Evolutionary conservation across 768 basidiomycete genomes (phyloP).

Genomic region (Tylopilus cervinicoccineus): DNA sequence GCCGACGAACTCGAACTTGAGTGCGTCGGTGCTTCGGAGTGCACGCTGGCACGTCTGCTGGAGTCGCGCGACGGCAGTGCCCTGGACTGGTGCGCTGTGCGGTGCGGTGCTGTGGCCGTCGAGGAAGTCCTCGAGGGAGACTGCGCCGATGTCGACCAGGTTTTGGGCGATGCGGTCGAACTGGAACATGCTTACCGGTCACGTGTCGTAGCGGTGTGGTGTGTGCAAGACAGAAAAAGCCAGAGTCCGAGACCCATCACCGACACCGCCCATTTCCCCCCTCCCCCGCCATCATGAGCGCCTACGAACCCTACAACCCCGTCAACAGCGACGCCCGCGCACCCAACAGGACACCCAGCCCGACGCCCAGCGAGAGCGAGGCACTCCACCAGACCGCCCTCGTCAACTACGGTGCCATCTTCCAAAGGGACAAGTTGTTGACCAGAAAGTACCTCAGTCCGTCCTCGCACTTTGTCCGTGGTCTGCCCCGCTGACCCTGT

Average conservation of each 20-base stretch:
- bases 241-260: too few relatives aligned
- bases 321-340: slow-evolving; percentile 13
- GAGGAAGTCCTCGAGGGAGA: slow-evolving; percentile 28
- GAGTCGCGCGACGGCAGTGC: slow-evolving; percentile 32
- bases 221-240: too few relatives aligned
- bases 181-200: background rate
- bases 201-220: background rate
- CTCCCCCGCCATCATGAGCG: slow-evolving; percentile 10
- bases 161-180: slow-evolving; percentile 24
- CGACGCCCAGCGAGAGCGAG: slow-evolving; percentile 56
- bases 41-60: slow-evolving; percentile 40
- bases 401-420: slow-evolving; percentile 43
- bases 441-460: slow-evolving; percentile 54
- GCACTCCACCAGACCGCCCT: slow-evolving; percentile 39
- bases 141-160: slow-evolving; percentile 25
- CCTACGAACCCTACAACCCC: slow-evolving; percentile 14
- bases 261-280: too few relatives aligned
- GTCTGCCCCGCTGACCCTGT: background rate
- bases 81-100: slow-evolving; percentile 3
- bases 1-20: slow-evolving; percentile 49
- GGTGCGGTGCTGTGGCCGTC: background rate
- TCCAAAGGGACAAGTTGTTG: slow-evolving; percentile 49
- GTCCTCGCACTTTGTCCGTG: slow-evolving; percentile 16
- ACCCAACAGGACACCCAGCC: slow-evolving; percentile 50
- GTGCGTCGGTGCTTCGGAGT: slow-evolving; percentile 37